A percentile compares a stretch with the other conserved stretches of the same genome.
Evolutionary conservation across 2,329 filamentous ascomycete genomes (phyloP).

Genomic region (Peltaster fructicola): DNA sequence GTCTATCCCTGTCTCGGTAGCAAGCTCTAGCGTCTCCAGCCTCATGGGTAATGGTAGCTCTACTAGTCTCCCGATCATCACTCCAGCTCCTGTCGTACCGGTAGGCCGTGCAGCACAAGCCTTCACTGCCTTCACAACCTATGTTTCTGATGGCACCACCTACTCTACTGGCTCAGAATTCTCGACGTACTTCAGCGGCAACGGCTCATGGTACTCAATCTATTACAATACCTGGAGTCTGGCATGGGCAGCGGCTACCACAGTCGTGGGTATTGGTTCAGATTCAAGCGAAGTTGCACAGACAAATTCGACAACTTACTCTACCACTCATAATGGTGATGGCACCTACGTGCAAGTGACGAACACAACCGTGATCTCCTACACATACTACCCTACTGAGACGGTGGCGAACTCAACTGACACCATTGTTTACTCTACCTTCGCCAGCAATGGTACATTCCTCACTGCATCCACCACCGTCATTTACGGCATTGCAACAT

Average conservation of each 20-base stretch:
- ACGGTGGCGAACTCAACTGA: slow-evolving; percentile 9
- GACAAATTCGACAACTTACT: slow-evolving; percentile 7
- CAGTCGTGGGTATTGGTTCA: slow-evolving; percentile 11
- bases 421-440: slow-evolving; percentile 10
- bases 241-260: slow-evolving; percentile 14
- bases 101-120: slow-evolving; percentile 9
- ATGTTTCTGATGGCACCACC: slow-evolving; percentile 14
- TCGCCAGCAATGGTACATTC: slow-evolving; percentile 9
- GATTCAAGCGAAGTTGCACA: slow-evolving; percentile 8
- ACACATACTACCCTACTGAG: slow-evolving; percentile 4
- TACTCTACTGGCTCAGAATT: slow-evolving; percentile 14
- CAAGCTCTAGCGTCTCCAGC: slow-evolving; percentile 12
- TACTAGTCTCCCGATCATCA: slow-evolving; percentile 14
- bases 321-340: slow-evolving; percentile 4
- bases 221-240: slow-evolving; percentile 15
- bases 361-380: slow-evolving; percentile 7
- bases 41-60: slow-evolving; percentile 14
- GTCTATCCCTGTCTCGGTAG: slow-evolving; percentile 9
- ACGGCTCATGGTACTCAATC: slow-evolving; percentile 14
- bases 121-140: slow-evolving; percentile 13
- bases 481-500: slow-evolving; percentile 6
- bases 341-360: slow-evolving; percentile 8
- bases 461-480: slow-evolving; percentile 11
- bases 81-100: slow-evolving; percentile 10
- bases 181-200: slow-evolving; percentile 11